Evolutionary conservation across 306 rosid species (phyloP).

Genomic region (Cicer pinnatifidum): DNA sequence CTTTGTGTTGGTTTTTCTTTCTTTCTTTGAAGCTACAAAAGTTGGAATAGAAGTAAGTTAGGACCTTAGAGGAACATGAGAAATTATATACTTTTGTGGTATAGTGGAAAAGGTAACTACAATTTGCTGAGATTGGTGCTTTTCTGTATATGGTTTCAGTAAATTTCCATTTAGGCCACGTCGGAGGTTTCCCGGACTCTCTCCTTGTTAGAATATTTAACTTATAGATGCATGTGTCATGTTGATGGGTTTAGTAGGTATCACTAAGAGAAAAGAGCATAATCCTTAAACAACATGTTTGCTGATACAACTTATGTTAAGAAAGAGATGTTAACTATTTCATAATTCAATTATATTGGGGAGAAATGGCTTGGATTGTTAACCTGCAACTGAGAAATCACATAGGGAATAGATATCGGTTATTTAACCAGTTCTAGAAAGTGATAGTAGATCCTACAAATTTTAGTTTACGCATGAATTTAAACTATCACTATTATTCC

Average conservation of each 20-base stretch:
- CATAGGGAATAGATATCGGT: neutral
- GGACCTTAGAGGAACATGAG: neutral
- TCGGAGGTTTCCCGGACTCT: neutral
- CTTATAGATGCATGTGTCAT: neutral
- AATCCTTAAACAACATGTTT: slow-evolving; percentile 1
- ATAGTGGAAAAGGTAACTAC: neutral
- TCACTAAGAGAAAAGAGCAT: neutral
- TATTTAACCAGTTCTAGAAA: slow-evolving; percentile 16
- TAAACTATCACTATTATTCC: no score
- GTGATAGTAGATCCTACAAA: neutral
- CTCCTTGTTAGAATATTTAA: slow-evolving; percentile 4
- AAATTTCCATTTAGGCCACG: slow-evolving; percentile 9
- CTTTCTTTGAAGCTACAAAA: slow-evolving; percentile 31
- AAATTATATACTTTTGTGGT: neutral
- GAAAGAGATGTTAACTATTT: slow-evolving; percentile 10
- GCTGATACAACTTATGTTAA: neutral
- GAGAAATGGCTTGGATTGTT: slow-evolving; percentile 9
- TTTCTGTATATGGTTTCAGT: slow-evolving; percentile 6
- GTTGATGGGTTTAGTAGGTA: slow-evolving; percentile 3
- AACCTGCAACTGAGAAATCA: neutral
- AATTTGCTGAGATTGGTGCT: slow-evolving; percentile 27
- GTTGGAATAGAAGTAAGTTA: neutral
- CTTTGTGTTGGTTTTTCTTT: neutral
- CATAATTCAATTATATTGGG: neutral
- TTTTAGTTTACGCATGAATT: slow-evolving; percentile 1